Base-by-base conservation (phyloP, 805 yeast species). In the Candida patagonica region DNA sequence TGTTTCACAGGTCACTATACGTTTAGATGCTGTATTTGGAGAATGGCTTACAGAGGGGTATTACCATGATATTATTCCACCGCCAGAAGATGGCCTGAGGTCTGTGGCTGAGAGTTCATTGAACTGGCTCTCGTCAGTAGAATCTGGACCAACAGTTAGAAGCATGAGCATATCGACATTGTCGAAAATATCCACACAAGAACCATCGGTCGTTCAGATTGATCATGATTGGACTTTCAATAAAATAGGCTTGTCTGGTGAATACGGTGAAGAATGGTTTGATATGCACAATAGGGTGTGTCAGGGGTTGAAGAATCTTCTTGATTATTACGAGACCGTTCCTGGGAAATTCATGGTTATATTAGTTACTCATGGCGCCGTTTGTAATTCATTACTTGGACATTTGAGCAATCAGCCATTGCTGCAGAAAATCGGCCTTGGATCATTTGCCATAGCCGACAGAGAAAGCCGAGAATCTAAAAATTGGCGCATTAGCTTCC, bases 41-140 rank as follows among this genome's bases (percentile, higher is more conserved):
- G 67, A 62, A 40, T 62, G 65, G 65, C 56, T 57, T 42, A 57
- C 60, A 2, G 55, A 61, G 5, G 67, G 60, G 46, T 62, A 62
- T 45, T 62, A 56, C 42, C 38, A 51, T 5, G 44, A 47, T 26
- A 51, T 51, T 6, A 41, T 54, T 1, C 65, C 66, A 5, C 67
- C 67, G 5, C 64, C 64, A 5, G 49, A 49, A 7, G 67, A 62
- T 44, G 55, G 55, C 30, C 63, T 57, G 29, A 32, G 42, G n/a
- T 44, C 56, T 8, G 39, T 59, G 13, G 53, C 50, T 4, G 46
- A 43, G 10, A 41, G 51, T 16, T 49, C 63, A 20, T 31, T 35
- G 30, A 22, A 39, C 5, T 56, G 57, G 59, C 38, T 36, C 20
- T n/a, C 17, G 22, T n/a, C 30, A 15, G n/a, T n/a, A n/a, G n/a